Evolutionary conservation across 176 grass and related monocot species (phyloP), one percentile per base, ranked within the genome.

Genomic region (Rhipidocladum racemiflorum): DNA sequence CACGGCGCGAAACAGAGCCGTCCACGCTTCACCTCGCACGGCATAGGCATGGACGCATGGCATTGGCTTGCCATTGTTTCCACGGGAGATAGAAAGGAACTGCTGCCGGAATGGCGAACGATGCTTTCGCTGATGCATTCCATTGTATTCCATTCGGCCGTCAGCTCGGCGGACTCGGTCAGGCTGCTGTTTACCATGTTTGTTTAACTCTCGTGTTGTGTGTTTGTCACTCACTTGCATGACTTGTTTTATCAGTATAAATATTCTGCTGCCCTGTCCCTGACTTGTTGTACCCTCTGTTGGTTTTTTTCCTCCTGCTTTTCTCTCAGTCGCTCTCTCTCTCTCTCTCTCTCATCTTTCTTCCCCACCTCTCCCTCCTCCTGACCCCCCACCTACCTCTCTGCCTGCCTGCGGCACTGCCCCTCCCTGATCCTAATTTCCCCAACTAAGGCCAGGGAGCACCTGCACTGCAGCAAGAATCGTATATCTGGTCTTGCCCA

Each of bases 191-290:
- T 24, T 57, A 57, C 55, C n/a, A 0, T 59, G 54, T 24, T 29
- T 6, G 59, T 28, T 61, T 61, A 15, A 61, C 59, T 28, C 59
- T 28, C 56, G 40, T 56, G 49, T 27, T 44, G n/a, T n/a, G n/a
- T n/a, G n/a, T n/a, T n/a, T n/a, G 59, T 21, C 61, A 20, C 68
- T 45, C 70, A 17, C 76, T 45, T 8, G 76, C 76, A 25, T 27
- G 72, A 65, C 65, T 50, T 35, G 17, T 65, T 74, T 48, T 70
- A 27, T 49, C 38, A 3, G 79, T 73, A 90, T 86, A 90, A 86
- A 90, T 83, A 86, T 79, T 86, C 67, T 11, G 81, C 45, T 30
- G 68, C 43, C 36, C 46, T 80, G 81, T 81, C 85, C 76, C 70
- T 86, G 74, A 83, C 30, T 30, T 2, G 60, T 78, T 74, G 68